These are phyloP conservation scores for Ophiostoma pallidulum DNA, from an alignment of 2,329 filamentous ascomycete genomes.

Conservation along the genomic window DNA sequence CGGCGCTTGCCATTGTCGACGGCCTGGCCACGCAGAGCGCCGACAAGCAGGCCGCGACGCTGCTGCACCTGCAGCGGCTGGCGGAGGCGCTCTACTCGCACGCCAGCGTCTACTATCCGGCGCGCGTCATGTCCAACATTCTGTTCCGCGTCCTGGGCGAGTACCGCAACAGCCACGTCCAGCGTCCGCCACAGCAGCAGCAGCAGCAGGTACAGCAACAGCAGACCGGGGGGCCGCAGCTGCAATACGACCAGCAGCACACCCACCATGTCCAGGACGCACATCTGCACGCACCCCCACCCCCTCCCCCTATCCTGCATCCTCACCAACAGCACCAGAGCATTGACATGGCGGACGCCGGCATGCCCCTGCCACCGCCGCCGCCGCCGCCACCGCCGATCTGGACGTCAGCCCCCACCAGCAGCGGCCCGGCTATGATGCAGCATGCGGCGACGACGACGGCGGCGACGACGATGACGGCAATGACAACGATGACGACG, in stretches of 20 bases:
- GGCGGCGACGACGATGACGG: not conserved
- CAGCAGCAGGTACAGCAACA: constrained; percentile 3
- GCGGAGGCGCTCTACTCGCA: constrained; percentile 6
- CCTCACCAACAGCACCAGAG: too few relatives aligned
- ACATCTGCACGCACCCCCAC: too few relatives aligned
- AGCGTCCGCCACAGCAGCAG: not conserved
- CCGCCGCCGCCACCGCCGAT: not conserved
- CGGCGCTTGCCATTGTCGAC: constrained; percentile 11
- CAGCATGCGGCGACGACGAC: not conserved
- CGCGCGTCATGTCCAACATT: constrained; percentile 8
- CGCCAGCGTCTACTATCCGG: constrained; percentile 7
- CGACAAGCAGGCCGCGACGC: constrained; percentile 5
- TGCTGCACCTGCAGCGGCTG: constrained; percentile 8
- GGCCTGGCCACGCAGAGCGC: constrained; percentile 1
- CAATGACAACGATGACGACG: not conserved
- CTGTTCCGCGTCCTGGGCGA: constrained; percentile 9
- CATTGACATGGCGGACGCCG: not conserved
- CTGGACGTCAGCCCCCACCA: not conserved
- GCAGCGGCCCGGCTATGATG: not conserved
- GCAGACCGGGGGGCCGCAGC: too few relatives aligned
- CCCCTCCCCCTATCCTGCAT: too few relatives aligned
- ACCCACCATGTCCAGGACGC: not conserved
- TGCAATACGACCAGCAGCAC: not conserved
- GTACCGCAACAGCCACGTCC: constrained; percentile 1
- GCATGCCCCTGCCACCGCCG: not conserved